Conservation (phyloP, 2,329 filamentous ascomycete species). For the Neophaeococcomyces aloes region DNA sequence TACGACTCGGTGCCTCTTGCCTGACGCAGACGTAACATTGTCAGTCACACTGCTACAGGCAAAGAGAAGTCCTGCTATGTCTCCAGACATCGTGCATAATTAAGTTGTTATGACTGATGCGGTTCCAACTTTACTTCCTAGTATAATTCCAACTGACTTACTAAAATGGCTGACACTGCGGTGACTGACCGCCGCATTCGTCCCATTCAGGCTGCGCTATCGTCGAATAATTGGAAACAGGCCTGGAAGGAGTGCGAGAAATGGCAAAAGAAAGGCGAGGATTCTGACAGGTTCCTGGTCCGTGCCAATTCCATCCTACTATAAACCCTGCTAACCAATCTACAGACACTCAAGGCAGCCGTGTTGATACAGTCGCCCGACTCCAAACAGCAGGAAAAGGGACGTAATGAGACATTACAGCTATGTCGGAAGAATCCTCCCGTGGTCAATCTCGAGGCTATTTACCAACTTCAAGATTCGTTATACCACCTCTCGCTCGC, state of each 20-base stretch:
- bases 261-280: constrained; percentile 45
- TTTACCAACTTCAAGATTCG: constrained; percentile 34
- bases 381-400: constrained; percentile 32
- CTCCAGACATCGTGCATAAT: not conserved
- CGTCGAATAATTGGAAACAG: constrained; percentile 39
- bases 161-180: constrained; percentile 18
- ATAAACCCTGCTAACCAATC: not conserved
- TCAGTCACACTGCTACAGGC: too few relatives aligned
- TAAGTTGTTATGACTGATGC: not conserved
- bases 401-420: constrained; percentile 33
- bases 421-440: constrained; percentile 34
- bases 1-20: too few relatives aligned
- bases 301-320: not conserved
- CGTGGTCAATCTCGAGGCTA: constrained; percentile 34
- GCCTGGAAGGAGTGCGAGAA: constrained; percentile 41
- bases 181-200: constrained; percentile 31
- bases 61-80: too few relatives aligned
- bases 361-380: constrained; percentile 29
- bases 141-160: not conserved
- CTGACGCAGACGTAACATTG: too few relatives aligned
- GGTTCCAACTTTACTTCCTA: not conserved
- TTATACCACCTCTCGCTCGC: constrained; percentile 29
- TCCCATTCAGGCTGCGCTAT: constrained; percentile 40
- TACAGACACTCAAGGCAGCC: constrained; percentile 21
- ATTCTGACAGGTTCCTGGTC: constrained; percentile 27